phyloP scores from a whole-genome alignment of 495 filamentous ascomycete genomes.

The Talaromyces ruber region DNA sequence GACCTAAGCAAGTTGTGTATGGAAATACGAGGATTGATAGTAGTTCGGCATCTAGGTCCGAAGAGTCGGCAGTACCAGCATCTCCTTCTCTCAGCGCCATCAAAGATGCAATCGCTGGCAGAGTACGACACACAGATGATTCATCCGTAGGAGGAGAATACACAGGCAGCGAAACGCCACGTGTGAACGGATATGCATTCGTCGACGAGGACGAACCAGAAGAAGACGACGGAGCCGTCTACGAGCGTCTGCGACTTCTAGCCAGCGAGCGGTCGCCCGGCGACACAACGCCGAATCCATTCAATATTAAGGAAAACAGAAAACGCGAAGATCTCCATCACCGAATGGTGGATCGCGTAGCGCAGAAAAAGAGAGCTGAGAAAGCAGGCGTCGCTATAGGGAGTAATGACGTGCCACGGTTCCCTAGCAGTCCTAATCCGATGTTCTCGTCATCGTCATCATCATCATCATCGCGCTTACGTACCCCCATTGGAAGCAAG shows the following conservation, averaged over 20 bases:
- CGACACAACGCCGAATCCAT: slow-evolving; percentile 67
- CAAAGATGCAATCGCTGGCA: slow-evolving; percentile 77
- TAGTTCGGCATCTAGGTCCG: slow-evolving; percentile 20
- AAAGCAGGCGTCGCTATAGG: slow-evolving; percentile 30
- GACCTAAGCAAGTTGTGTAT: slow-evolving; percentile 70
- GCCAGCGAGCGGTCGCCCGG: slow-evolving; percentile 36
- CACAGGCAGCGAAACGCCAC: slow-evolving; percentile 67
- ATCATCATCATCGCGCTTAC: slow-evolving; percentile 16
- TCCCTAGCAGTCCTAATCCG: slow-evolving; percentile 69
- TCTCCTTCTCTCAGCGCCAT: slow-evolving; percentile 83
- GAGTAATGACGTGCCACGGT: slow-evolving; percentile 51
- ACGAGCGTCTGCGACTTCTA: slow-evolving; percentile 13
- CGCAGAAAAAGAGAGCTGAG: slow-evolving; percentile 59
- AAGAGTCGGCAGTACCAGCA: slow-evolving; percentile 38
- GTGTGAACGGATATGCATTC: slow-evolving; percentile 88
- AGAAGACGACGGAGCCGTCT: slow-evolving; percentile 9
- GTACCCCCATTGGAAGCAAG: slow-evolving; percentile 36
- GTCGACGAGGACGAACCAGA: slow-evolving; percentile 72
- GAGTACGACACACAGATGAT: slow-evolving; percentile 46
- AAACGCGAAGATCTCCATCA: slow-evolving; percentile 78
- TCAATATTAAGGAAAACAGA: slow-evolving; percentile 67
- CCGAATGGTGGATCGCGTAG: slow-evolving; percentile 81
- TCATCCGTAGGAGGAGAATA: slow-evolving; percentile 53
- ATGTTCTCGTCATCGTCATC: slow-evolving; percentile 26
- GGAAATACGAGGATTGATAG: slow-evolving; percentile 60